These are phyloP conservation scores for Elsinoe ampelina DNA, from an alignment of 2,329 filamentous ascomycete species.

Conservation along the genomic window DNA sequence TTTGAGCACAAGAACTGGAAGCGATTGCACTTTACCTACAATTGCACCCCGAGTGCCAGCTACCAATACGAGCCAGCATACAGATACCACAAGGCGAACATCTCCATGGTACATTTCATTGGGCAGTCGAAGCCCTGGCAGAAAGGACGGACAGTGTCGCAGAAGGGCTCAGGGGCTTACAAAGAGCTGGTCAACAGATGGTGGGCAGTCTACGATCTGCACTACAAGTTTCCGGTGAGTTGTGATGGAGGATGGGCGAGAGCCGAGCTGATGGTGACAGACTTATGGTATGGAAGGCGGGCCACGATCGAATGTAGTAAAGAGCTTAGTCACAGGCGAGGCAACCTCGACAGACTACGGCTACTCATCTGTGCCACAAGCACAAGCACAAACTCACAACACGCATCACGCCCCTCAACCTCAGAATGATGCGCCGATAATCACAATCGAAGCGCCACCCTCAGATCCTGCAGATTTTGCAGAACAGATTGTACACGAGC, in stretches of 20 bases:
- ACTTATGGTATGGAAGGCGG: not conserved
- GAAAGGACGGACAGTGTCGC: constrained; percentile 28
- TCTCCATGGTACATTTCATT: constrained; percentile 91
- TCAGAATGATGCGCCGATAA: constrained; percentile 23
- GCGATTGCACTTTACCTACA: constrained; percentile 88
- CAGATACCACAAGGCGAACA: constrained; percentile 79
- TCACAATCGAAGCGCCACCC: constrained; percentile 34
- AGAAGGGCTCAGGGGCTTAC: constrained; percentile 54
- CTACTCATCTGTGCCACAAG: constrained; percentile 2
- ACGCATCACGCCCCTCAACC: constrained; percentile 6
- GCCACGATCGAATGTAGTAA: constrained; percentile 3
- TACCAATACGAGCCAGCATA: constrained; percentile 98
- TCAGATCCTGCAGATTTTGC: constrained; percentile 35
- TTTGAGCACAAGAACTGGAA: constrained; percentile 70
- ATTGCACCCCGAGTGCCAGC: constrained; percentile 90
- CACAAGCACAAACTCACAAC: not conserved
- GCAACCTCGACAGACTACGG: not conserved
- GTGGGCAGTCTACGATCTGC: constrained; percentile 90
- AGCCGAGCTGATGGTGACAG: not conserved
- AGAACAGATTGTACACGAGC: constrained; percentile 36
- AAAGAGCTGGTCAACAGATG: constrained; percentile 77
- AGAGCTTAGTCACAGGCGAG: constrained; percentile 1
- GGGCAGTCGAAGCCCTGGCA: constrained; percentile 83
- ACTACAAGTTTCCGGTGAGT: constrained; percentile 50
- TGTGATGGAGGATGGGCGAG: not conserved